These are phyloP conservation scores for Cutaneotrichosporon dermatis DNA, from an alignment of 1,284 basidiomycete genomes.

Conservation along the genomic window DNA sequence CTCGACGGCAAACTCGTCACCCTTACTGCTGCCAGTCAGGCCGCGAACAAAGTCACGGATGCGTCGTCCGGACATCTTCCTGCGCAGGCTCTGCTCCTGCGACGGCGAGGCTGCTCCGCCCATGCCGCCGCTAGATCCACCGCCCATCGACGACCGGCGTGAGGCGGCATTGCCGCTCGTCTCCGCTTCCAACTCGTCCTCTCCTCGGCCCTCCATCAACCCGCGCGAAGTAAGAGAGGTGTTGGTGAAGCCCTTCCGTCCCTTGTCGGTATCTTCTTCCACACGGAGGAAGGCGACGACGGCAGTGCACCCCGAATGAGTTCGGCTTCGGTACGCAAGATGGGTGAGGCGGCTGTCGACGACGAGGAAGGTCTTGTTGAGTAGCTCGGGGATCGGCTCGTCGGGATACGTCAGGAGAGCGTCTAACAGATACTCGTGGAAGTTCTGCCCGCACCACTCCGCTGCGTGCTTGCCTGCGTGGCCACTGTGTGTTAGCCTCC, in stretches of 20 bases:
- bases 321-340: slow-evolving; percentile 79
- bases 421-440: slow-evolving; percentile 64
- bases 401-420: slow-evolving; percentile 42
- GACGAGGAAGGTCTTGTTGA: slow-evolving; percentile 88
- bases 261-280: slow-evolving; percentile 58
- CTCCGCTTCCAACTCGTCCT: slow-evolving; percentile 46
- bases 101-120: slow-evolving; percentile 24
- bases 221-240: slow-evolving; percentile 36
- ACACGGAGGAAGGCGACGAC: slow-evolving; percentile 96
- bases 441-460: slow-evolving; percentile 96
- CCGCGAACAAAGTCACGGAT: slow-evolving; percentile 47
- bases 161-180: slow-evolving; percentile 19
- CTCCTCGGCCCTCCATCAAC: slow-evolving; percentile 43
- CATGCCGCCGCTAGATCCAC: slow-evolving; percentile 21
- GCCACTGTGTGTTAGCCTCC: slow-evolving; percentile 52
- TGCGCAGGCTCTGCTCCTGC: slow-evolving; percentile 18
- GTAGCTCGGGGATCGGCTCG: slow-evolving; percentile 72
- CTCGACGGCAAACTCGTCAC: slow-evolving; percentile 26
- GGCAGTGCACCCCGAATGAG: slow-evolving; percentile 94
- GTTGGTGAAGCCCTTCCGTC: slow-evolving; percentile 36
- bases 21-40: slow-evolving; percentile 30
- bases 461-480: slow-evolving; percentile 98
- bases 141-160: slow-evolving; percentile 31
- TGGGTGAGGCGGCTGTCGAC: slow-evolving; percentile 79
- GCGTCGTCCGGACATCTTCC: slow-evolving; percentile 37